phyloP scores from a whole-genome alignment of 164 flowering plant species.

The Magnolia changhungtana region DNA sequence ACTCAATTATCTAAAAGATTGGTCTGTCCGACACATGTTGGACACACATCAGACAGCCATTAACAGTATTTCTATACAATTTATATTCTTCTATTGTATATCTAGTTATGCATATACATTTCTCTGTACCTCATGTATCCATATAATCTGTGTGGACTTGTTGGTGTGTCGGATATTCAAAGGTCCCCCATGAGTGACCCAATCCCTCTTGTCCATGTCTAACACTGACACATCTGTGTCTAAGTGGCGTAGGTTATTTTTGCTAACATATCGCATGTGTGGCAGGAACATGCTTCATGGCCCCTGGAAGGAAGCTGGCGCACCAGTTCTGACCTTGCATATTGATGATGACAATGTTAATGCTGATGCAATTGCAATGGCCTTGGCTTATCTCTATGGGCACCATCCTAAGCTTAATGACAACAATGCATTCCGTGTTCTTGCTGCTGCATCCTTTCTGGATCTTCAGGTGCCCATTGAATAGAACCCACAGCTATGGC shows the following conservation, averaged over 20 bases:
- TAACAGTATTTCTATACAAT: too few relatives aligned
- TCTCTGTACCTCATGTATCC: too few relatives aligned
- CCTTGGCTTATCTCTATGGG: conserved; percentile 93
- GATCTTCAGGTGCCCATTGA: conserved; percentile 76
- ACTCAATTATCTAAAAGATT: too few relatives aligned
- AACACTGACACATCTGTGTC: neutral
- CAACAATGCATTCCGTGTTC: conserved; percentile 88
- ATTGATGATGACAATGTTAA: conserved; percentile 90
- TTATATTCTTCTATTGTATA: too few relatives aligned
- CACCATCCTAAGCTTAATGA: conserved; percentile 91
- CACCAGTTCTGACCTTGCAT: conserved; percentile 68
- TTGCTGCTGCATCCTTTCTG: conserved; percentile 98
- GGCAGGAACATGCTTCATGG: conserved; percentile 98
- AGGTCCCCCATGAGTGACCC: too few relatives aligned
- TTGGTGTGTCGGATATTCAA: too few relatives aligned
- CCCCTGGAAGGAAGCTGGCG: conserved; percentile 92
- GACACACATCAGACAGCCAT: too few relatives aligned
- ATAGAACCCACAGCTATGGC: neutral
- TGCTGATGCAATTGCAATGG: conserved; percentile 76
- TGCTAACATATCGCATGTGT: conserved; percentile 8
- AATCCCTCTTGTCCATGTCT: neutral
- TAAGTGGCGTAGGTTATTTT: neutral
- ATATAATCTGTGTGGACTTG: too few relatives aligned
- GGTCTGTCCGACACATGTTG: too few relatives aligned
- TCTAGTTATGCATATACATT: too few relatives aligned